phyloP scores from a whole-genome alignment of 2,329 filamentous ascomycete genomes.

The Didymella segeticola region DNA sequence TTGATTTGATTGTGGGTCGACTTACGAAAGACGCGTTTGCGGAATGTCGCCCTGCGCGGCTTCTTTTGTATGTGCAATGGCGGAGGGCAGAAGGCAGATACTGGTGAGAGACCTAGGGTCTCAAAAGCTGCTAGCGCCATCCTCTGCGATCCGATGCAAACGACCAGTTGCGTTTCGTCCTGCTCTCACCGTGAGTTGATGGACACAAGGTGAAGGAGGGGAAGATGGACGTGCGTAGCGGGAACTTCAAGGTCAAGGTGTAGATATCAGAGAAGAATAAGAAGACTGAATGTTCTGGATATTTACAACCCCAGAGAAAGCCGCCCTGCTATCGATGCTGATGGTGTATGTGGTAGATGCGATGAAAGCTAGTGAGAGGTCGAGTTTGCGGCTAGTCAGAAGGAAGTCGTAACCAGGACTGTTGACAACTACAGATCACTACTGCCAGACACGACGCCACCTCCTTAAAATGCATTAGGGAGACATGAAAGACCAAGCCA shows the following conservation, averaged over 20 bases:
- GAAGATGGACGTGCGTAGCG: not conserved
- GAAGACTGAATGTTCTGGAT: not conserved
- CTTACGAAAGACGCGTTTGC: slow-evolving; percentile 34
- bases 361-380: not conserved
- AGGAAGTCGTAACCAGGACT: not conserved
- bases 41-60: slow-evolving; percentile 35
- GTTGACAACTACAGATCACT: not conserved
- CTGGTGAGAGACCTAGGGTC: slow-evolving; percentile 19
- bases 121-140: slow-evolving; percentile 24
- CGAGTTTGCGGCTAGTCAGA: not conserved
- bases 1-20: slow-evolving; percentile 17
- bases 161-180: slow-evolving; percentile 13
- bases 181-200: slow-evolving; percentile 12
- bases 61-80: slow-evolving; percentile 43
- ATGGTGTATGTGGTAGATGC: not conserved
- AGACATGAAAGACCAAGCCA: not conserved
- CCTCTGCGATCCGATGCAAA: slow-evolving; percentile 12
- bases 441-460: not conserved
- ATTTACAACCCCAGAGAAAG: not conserved
- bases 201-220: not conserved
- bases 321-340: slow-evolving; percentile 4
- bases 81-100: slow-evolving; percentile 29
- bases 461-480: not conserved
- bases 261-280: not conserved
- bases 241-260: not conserved